Evolutionary conservation across 176 grass and related monocot species (phyloP).

Genomic region (Oryza brachyantha): DNA sequence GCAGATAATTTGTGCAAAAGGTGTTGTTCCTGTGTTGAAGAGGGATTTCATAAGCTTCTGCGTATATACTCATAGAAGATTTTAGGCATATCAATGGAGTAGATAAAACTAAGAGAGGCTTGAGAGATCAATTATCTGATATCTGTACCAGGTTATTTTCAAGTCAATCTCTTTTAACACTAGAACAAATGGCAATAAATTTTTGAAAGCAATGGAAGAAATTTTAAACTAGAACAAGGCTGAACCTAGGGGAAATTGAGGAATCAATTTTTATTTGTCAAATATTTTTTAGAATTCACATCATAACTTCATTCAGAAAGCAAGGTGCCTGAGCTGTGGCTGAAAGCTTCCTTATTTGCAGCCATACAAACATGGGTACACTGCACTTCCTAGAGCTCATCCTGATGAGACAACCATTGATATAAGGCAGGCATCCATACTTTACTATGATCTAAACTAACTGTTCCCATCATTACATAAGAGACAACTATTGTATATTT

Average conservation of each 20-base stretch:
- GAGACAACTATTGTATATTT: background rate
- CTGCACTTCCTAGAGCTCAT: constrained; percentile 66
- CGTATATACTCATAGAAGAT: background rate
- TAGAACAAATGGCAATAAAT: background rate
- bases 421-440: constrained; percentile 54
- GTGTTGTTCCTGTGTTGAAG: background rate
- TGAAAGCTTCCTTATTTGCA: constrained; percentile 15
- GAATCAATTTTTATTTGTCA: background rate
- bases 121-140: background rate
- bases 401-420: constrained; percentile 92
- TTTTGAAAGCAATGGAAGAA: background rate
- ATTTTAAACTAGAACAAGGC: background rate
- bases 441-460: background rate
- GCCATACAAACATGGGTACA: constrained; percentile 85
- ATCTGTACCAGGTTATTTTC: background rate
- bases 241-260: background rate
- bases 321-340: background rate
- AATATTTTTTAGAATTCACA: background rate
- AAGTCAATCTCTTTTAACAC: background rate
- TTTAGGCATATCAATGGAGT: background rate
- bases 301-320: background rate
- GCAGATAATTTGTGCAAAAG: background rate
- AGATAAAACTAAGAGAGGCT: background rate
- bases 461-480: background rate
- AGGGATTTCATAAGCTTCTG: background rate